Evolutionary conservation across 805 yeast species (phyloP).

Genomic region (Yamadazyma olivae): DNA sequence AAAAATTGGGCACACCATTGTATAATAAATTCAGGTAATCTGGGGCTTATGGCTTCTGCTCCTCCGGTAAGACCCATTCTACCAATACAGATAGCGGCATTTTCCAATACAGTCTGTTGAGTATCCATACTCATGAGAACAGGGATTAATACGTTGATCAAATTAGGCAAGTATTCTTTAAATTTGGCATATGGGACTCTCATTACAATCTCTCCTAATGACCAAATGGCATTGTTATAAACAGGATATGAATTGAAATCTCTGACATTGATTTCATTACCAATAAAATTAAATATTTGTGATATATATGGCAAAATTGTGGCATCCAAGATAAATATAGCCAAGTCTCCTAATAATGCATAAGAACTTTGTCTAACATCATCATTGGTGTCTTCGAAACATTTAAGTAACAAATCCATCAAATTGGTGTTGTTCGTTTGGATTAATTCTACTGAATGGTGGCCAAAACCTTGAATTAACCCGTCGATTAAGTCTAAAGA

Average conservation of each 20-base stretch:
- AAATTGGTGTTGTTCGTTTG: constrained; percentile 36
- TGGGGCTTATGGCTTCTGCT: constrained; percentile 51
- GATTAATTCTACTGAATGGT: constrained; percentile 56
- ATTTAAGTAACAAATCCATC: constrained; percentile 60
- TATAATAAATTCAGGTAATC: constrained; percentile 53
- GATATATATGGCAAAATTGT: constrained; percentile 47
- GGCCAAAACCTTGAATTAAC: constrained; percentile 81
- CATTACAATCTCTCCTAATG: constrained; percentile 81
- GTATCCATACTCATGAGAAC: constrained; percentile 54
- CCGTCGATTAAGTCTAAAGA: constrained; percentile 91
- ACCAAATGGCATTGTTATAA: constrained; percentile 90
- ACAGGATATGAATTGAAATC: constrained; percentile 55
- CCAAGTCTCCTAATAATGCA: constrained; percentile 88
- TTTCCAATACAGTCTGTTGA: constrained; percentile 70
- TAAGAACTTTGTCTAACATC: constrained; percentile 94
- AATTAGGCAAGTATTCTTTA: constrained; percentile 49
- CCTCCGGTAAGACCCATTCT: constrained; percentile 66
- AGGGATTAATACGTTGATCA: constrained; percentile 56
- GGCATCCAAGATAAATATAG: constrained; percentile 51
- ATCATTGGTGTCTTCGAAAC: constrained; percentile 70
- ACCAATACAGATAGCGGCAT: constrained; percentile 87
- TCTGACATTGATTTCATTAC: constrained; percentile 61
- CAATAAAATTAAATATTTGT: constrained; percentile 61
- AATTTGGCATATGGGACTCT: constrained; percentile 46
- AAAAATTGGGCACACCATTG: constrained; percentile 72